Conservation (phyloP, 2,329 filamentous ascomycete genomes). For the Periglandula ipomoeae region DNA sequence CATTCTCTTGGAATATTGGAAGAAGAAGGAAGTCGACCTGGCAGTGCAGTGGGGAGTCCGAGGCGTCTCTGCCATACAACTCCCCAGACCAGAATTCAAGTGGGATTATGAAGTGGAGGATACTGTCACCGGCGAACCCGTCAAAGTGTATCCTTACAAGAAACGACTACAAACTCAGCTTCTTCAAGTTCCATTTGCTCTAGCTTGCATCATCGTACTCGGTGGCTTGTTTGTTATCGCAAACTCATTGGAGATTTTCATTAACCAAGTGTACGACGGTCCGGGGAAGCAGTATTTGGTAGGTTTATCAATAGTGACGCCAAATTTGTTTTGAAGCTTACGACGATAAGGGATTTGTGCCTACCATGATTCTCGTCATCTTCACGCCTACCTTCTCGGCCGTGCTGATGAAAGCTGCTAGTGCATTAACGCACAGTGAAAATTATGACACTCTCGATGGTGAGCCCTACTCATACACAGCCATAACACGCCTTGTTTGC, state of each 20-base stretch:
- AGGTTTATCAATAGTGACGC: conserved; percentile 20
- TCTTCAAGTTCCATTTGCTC: conserved; percentile 75
- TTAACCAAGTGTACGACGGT: conserved; percentile 86
- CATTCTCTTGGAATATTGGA: conserved; percentile 92
- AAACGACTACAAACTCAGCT: conserved; percentile 71
- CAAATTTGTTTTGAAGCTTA: neutral
- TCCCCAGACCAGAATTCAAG: conserved; percentile 65
- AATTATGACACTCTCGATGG: conserved; percentile 84
- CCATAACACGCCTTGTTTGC: neutral
- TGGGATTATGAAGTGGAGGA: conserved; percentile 72
- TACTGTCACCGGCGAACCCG: conserved; percentile 69
- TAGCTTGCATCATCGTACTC: conserved; percentile 61
- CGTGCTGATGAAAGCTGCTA: conserved; percentile 67
- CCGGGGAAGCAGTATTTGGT: conserved; percentile 80
- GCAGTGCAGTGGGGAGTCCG: conserved; percentile 83
- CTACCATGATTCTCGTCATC: conserved; percentile 77
- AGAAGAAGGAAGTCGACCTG: conserved; percentile 81
- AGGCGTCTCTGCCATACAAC: conserved; percentile 73
- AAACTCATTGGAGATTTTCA: conserved; percentile 91
- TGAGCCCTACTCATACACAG: conserved; percentile 17
- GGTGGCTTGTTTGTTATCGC: conserved; percentile 77
- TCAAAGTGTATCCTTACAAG: conserved; percentile 65
- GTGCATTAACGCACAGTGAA: conserved; percentile 69
- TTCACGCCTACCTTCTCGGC: conserved; percentile 70
- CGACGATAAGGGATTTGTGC: conserved; percentile 61